Evolutionary conservation across 176 grass and related monocot species (phyloP), one percentile per base, ranked within the genome.

Genomic region (Aegilops longissima): DNA sequence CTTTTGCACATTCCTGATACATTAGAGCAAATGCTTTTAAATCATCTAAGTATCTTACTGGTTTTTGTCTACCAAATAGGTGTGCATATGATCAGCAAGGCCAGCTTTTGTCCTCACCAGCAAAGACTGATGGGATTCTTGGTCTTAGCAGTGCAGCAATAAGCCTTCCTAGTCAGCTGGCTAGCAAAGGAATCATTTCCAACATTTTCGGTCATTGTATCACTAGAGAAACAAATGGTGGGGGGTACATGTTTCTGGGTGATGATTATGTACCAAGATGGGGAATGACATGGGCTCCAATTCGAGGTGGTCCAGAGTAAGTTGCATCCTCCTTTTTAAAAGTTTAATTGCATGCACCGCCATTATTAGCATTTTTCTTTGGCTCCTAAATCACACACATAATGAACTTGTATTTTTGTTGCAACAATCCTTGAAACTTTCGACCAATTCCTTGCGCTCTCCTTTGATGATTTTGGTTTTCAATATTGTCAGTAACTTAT

Each of bases 11-110:
- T 88, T 54, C 20, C 33, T 76, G 67, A 71, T 44, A 27, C 40
- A 61, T 70, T 84, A 63, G 38, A 84, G 47, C 59, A 20, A 64
- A n/a, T 69, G 6, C 47, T 86, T 24, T 84, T 38, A 33, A 78
- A 18, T 68, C 13, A 68, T 76, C 40, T 74, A 45, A 78, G 71
- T 85, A n/a, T 52, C 63, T 82, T 31, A 82, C 64, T 82, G 6
- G 11, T 51, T 69, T 66, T 14, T 35, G 1, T 68, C 11, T 83
- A 63, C 52, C 34, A 52, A 84, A 82, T 80, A 99, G 97, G 88
- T 99, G 97, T 91, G 97, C 94, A 81, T 99, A 99, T 86, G 92
- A 99, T 84, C 94, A 99, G 72, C 94, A 94, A 94, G 97, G 94
- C 21, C 97, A 96, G 77, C 92, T 99, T 91, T 80, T 96, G 44